Evolutionary conservation across 1,284 basidiomycete species (phyloP), one percentile per base, ranked within the genome.

Genomic region (Ceratobasidium sp.): DNA sequence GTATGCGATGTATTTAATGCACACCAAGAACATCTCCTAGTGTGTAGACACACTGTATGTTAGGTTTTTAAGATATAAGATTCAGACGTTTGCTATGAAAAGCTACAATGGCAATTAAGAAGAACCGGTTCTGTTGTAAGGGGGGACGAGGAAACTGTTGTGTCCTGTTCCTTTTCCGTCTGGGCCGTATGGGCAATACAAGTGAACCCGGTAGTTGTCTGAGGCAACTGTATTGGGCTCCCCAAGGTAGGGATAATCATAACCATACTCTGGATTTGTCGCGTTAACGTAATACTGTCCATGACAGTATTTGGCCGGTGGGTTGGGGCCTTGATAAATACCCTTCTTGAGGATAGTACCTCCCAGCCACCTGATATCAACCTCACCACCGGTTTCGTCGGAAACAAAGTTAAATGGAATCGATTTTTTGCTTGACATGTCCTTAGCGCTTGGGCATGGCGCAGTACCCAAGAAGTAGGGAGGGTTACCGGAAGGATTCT

Each of bases 341-440:
- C 21, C 23, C 32, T 58, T 58, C 21, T 30, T 34, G 32, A 34
- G 57, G 21, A 58, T 58, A 18, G 57, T 39, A 3, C 57, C 57
- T 34, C 57, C 57, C 18, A 41, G 39, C 57, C 57, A 58, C 34
- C 57, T 32, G 14, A 58, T 58, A 26, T 58, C 57, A 21, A 58
- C 32, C 57, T 58, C 57, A 14, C 57, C 57, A 21, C 57, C 57
- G 5, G 57, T 23, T 26, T 58, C 57, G 21, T 58, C 57, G n/a
- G 57, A 58, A 14, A 58, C 57, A 41, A 58, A 58, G 57, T 58
- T 58, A 12, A 58, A 58, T 16, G 57, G 57, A 39, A 58, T 58
- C 12, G 57, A 58, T 16, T 3, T n/a, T 14, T 58, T 58, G 32
- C 34, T 58, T 21, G 57, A 9, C 57, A 58, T 58, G 12, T 58